Evolutionary conservation across 257 asterid genomes (phyloP).

Genomic region (Gynochthodes officinalis): DNA sequence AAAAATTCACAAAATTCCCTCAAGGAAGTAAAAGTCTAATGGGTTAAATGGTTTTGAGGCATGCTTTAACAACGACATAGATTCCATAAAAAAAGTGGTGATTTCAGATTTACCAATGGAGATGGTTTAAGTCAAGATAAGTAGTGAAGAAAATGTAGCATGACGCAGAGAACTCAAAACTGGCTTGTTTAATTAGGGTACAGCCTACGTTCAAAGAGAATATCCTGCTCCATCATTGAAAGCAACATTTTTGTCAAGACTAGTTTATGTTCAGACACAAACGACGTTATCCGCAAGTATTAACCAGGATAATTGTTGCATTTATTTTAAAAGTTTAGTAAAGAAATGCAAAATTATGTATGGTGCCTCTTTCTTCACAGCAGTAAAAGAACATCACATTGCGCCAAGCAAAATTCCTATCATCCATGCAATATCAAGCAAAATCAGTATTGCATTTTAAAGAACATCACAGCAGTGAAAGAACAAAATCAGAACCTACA

Average conservation of each 20-base stretch:
- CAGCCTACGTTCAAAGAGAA: neutral
- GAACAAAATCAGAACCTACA: slow-evolving; percentile 36
- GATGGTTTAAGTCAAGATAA: neutral
- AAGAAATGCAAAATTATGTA: neutral
- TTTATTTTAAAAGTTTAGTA: neutral
- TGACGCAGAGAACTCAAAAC: neutral
- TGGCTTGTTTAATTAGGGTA: neutral
- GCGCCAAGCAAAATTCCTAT: neutral
- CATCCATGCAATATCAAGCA: neutral
- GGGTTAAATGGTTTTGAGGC: neutral
- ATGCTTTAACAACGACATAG: neutral
- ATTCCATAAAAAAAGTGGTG: neutral
- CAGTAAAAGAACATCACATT: no score
- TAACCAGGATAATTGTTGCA: neutral
- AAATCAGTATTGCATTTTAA: neutral
- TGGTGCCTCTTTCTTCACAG: neutral
- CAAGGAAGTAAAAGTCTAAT: neutral
- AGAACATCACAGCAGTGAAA: slow-evolving; percentile 4
- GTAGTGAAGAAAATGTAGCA: neutral
- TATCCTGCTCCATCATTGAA: neutral
- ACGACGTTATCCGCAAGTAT: neutral
- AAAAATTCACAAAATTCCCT: neutral
- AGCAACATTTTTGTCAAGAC: neutral
- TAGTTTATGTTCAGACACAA: neutral
- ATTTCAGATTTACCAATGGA: neutral